A percentile compares a stretch with the other conserved stretches of the same genome.
Conservation (phyloP, 2,329 filamentous ascomycete genomes). For the Penicillium janthinellum region DNA sequence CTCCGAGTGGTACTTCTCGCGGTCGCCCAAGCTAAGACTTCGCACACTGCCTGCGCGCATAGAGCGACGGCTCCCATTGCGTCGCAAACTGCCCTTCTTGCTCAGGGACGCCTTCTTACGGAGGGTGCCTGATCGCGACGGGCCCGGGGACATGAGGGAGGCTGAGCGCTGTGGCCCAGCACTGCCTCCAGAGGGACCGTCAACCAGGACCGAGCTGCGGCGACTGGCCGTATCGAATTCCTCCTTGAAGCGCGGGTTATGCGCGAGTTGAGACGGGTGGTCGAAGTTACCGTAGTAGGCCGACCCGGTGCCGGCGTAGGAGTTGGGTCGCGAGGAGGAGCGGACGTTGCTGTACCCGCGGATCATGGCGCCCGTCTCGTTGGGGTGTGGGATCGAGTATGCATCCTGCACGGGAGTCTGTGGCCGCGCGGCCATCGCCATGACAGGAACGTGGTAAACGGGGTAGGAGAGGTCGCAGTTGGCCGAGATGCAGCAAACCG, state of each 20-base stretch:
- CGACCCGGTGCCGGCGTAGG: slow-evolving; percentile 40
- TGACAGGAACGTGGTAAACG: slow-evolving; percentile 24
- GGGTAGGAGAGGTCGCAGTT: not conserved
- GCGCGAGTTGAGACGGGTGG: slow-evolving; percentile 35
- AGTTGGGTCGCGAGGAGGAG: slow-evolving; percentile 44
- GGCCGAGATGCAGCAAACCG: not conserved
- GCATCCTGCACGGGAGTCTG: slow-evolving; percentile 44
- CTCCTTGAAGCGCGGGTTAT: slow-evolving; percentile 44
- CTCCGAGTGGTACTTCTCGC: slow-evolving; percentile 47
- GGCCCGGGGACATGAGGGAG: slow-evolving; percentile 47
- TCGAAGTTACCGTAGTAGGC: slow-evolving; percentile 38
- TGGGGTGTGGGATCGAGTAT: slow-evolving; percentile 36
- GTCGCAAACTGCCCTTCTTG: slow-evolving; percentile 71
- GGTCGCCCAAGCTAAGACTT: slow-evolving; percentile 73
- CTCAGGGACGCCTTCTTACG: slow-evolving; percentile 85
- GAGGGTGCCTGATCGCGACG: slow-evolving; percentile 68
- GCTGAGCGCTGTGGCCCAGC: slow-evolving; percentile 40
- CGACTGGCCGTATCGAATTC: slow-evolving; percentile 40
- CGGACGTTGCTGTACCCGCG: slow-evolving; percentile 35
- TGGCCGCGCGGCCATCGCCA: slow-evolving; percentile 42
- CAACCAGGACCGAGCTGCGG: slow-evolving; percentile 37
- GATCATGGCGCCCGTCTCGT: slow-evolving; percentile 33
- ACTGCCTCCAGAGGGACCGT: slow-evolving; percentile 24
- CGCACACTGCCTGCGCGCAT: slow-evolving; percentile 83
- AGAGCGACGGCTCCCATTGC: slow-evolving; percentile 78